These are phyloP conservation scores for Vigna angularis DNA, from an alignment of 306 rosid genomes.

Conservation along the genomic window DNA sequence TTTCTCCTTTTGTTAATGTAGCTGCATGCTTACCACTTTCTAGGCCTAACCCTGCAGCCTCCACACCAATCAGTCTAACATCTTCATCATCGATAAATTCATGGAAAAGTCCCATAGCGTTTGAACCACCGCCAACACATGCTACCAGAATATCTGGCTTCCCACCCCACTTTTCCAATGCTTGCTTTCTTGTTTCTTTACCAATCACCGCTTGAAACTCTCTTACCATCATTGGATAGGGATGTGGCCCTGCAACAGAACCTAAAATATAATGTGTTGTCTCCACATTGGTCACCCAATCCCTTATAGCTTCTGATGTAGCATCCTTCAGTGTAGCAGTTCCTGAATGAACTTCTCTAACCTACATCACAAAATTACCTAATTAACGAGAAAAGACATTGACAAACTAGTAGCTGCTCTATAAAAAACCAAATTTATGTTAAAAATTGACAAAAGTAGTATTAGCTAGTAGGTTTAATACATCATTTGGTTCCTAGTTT, in stretches of 20 bases:
- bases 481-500: too few relatives aligned
- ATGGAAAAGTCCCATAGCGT: constrained; percentile 95
- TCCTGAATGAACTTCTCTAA: constrained; percentile 85
- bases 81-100: constrained; percentile 81
- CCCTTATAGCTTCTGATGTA: constrained; percentile 95
- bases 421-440: background rate
- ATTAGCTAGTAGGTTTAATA: too few relatives aligned
- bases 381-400: background rate
- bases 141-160: constrained; percentile 88
- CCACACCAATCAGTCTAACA: constrained; percentile 84
- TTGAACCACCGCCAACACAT: constrained; percentile 97
- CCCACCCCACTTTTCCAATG: constrained; percentile 95
- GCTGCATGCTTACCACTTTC: constrained; percentile 97
- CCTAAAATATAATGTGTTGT: constrained; percentile 96
- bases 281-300: constrained; percentile 98
- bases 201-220: constrained; percentile 96
- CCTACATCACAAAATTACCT: constrained; percentile 53
- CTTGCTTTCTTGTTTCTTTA: constrained; percentile 89
- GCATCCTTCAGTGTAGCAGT: constrained; percentile 95
- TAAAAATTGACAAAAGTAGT: background rate
- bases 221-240: constrained; percentile 97
- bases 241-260: constrained; percentile 95
- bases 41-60: constrained; percentile 92
- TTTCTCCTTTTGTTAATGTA: constrained; percentile 85
- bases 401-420: background rate